Conservation (phyloP, 2,329 filamentous ascomycete genomes). For the Sporothrix phasma region DNA sequence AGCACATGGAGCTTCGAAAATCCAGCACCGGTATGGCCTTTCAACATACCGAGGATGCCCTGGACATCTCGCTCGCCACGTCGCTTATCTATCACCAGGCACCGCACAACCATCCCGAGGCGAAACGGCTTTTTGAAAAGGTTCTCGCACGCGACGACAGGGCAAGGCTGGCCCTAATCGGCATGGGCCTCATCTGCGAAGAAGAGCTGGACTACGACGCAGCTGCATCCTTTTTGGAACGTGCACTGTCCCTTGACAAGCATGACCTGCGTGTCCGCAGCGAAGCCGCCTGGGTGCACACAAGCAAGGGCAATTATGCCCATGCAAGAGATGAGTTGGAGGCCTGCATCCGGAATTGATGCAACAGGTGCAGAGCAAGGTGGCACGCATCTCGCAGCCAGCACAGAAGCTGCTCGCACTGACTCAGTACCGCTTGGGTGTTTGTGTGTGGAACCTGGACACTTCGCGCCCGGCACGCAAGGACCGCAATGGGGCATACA, state of each 20-base stretch:
- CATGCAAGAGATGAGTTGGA: slow-evolving; percentile 60
- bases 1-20: slow-evolving; percentile 49
- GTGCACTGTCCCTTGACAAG: slow-evolving; percentile 63
- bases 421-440: slow-evolving; percentile 76
- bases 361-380: slow-evolving; percentile 38
- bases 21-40: slow-evolving; percentile 60
- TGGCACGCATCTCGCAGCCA: slow-evolving; percentile 30
- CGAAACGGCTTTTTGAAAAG: slow-evolving; percentile 72
- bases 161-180: slow-evolving; percentile 74
- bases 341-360: slow-evolving; percentile 56
- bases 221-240: slow-evolving; percentile 69
- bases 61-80: slow-evolving; percentile 73
- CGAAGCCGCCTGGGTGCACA: slow-evolving; percentile 88
- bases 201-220: slow-evolving; percentile 82
- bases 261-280: slow-evolving; percentile 69
- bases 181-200: slow-evolving; percentile 82
- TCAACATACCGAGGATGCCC: slow-evolving; percentile 59
- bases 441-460: slow-evolving; percentile 79
- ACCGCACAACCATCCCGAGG: slow-evolving; percentile 80
- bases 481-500: slow-evolving; percentile 71
- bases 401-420: slow-evolving; percentile 68
- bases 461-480: slow-evolving; percentile 64
- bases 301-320: slow-evolving; percentile 66
- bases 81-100: slow-evolving; percentile 83
- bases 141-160: slow-evolving; percentile 66